Base-by-base conservation (phyloP, 2,329 filamentous ascomycete species). In the Aureobasidium sp. region DNA sequence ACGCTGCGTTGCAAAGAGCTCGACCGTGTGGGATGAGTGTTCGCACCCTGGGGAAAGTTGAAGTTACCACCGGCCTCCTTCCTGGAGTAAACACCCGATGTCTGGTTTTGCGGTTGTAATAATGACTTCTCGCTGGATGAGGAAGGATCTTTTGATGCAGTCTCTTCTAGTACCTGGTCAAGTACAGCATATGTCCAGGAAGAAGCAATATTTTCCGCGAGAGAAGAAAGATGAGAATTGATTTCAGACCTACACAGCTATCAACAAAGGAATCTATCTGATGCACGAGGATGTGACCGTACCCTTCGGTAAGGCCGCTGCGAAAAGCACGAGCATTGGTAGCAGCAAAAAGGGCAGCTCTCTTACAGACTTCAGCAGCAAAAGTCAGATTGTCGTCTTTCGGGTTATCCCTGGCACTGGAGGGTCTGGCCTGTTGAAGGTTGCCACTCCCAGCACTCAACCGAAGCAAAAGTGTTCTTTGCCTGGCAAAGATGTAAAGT, bases 401-500 rank as follows among this genome's bases (percentile, higher is more conserved):
- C 25, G 25, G 39, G 16, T 10, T 37, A 32, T 27, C 49, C 34
- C 32, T 37, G 21, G 48, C 32, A 36, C 49, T 39, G 34, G 48
- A 39, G n/a, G 59, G 39, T 53, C 50, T 45, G 16, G 41, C 27
- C 49, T 61, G 59, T 61, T 61, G 59, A 61, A 53, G 39, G 16
- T 37, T 53, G 27, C 48, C 59, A 39, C n/a, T 54, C 21, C 49
- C 59, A 61, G 59, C 50, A 27, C 89, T 91, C 1, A 96, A 81
- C 5, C 92, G 84, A 13, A 96, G 79, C 1, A 97, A 80, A 0
- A 99, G 76, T 3, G 88, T 84, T 65, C 96, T 85, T 69, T 99
- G 93, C 29, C 94, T 84, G 3, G 91, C 86, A 73, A 97, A 99
- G 13, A 99, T 86, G 72, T 99, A 99, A 67, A 89, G 90, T 54